phyloP scores from a whole-genome alignment of 768 basidiomycete genomes.

The Serendipita sp. region DNA sequence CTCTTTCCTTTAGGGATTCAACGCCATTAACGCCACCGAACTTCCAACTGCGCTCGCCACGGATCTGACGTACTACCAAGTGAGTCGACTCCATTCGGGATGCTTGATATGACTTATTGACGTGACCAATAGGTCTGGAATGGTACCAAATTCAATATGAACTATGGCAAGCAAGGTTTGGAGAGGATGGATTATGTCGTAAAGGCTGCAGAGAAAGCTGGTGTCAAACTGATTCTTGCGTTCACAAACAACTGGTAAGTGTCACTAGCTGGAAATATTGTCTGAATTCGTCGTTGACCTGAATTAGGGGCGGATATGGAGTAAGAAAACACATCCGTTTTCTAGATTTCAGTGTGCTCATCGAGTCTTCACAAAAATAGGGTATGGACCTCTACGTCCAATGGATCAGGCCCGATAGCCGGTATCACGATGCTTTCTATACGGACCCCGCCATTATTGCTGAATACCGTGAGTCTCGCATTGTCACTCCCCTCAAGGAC shows the following conservation, averaged over 20 bases:
- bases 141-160: slow-evolving; percentile 3
- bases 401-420: slow-evolving; percentile 15
- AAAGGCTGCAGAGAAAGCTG: not conserved
- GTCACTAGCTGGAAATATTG: not conserved
- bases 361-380: slow-evolving; percentile 15
- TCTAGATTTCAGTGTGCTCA: not conserved
- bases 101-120: not conserved
- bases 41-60: slow-evolving; percentile 6
- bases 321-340: slow-evolving; percentile 18
- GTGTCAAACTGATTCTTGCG: slow-evolving; percentile 21
- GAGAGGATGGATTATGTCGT: slow-evolving; percentile 9
- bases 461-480: slow-evolving; percentile 16
- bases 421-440: slow-evolving; percentile 20
- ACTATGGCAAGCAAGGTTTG: slow-evolving; percentile 9
- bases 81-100: not conserved
- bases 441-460: slow-evolving; percentile 16
- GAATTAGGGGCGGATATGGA: slow-evolving; percentile 36
- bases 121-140: slow-evolving; percentile 2
- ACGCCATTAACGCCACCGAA: slow-evolving; percentile 9
- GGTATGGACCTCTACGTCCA: slow-evolving; percentile 19
- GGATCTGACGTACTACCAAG: slow-evolving; percentile 8
- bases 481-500: not conserved
- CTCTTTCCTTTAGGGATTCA: not conserved
- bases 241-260: slow-evolving; percentile 5
- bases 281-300: not conserved